Base-by-base conservation (phyloP, 2,329 filamentous ascomycete genomes). In the Zasmidium angulare region DNA sequence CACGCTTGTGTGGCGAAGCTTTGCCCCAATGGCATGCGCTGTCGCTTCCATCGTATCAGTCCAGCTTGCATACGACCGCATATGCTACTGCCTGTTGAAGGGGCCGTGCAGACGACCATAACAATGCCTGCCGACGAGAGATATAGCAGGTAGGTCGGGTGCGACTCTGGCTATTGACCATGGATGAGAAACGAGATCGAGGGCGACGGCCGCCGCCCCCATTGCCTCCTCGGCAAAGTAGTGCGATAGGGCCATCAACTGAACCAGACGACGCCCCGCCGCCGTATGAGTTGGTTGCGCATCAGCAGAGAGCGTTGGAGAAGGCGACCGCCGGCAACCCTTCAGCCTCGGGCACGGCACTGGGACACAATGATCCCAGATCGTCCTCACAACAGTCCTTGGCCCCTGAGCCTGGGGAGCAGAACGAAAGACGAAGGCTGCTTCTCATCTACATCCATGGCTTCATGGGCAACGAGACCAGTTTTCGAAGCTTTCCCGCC, bases 391-490 rank as follows among this genome's bases (percentile, higher is more conserved):
- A 74, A 2, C 74, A 81, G 56, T 81, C 79, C 2, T 73, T 81
- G 7, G 66, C 74, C 3, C 78, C 78, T 22, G 66, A 72, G 29
- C 67, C 70, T 14, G 65, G 71, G 24, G 62, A 69, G 46, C 66
- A 69, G 46, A 60, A 65, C 51, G 72, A 74, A n/a, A 72, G 75
- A 22, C 77, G 85, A 52, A 82, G 80, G 23, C 79, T 97, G 22
- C 81, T 97, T 1, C 72, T 96, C 21, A 79, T 96, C 55, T 96
- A 92, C 72, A 86, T 96, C 57, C 93, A 96, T 77, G 92, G 93
- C 61, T 96, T 96, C 76, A 89, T 95, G 82, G 92, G 93, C 53
- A 89, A 90, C 60, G 90, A 95, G 73, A 89, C 89, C 29, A 96
- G 90, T 59, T 97, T 97, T 72, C 85, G 87, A 62, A 90, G 89